Base-by-base conservation (phyloP, 192 early-diverging fungal species). In the Coemansia sp. region DNA sequence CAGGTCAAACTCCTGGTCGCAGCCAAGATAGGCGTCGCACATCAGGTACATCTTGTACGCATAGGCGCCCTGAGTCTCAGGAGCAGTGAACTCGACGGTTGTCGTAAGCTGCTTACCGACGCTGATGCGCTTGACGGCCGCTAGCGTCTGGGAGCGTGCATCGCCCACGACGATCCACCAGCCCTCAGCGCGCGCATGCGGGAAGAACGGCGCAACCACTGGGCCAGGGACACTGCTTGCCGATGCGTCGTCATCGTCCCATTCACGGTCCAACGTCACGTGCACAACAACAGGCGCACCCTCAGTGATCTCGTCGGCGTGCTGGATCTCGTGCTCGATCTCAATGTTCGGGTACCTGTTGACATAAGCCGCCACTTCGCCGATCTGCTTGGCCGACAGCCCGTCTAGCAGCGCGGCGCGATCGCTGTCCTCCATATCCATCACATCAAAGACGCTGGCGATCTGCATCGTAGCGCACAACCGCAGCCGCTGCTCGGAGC, bases 131-230 rank as follows among this genome's bases (percentile, higher is more conserved):
- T 97, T 97, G 69, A 99, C 93, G 2, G 91, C 90, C 57, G 95
- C 61, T 49, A 99, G 76, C 9, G 90, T 74, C 69, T 96, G 95
- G 5, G 81, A 79, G 15, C 83, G 66, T 11, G 89, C 76, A 33
- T 97, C 93, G 20, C 92, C 96, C 41, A 99, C 68, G 8, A 99
- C 92, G 61, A 97, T 75, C 97, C 97, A 99, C 97, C 97, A 99
- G 14, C 89, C 89, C 76, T 99, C 97, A 53, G 92, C 88, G 76
- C 95, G 93, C 75, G 86, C 76, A 19, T 79, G 75, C 9, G 97
- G 95, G 85, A 92, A 99, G 84, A 88, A 95, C 6, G 95, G 95
- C 35, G 97, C 95, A 56, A 92, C 83, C 5, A 95, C 96, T 7
- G 89, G 89, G 0, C 93, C 93, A 50, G 74, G 74, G 25, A 95